A percentile compares a stretch with the other conserved stretches of the same genome.
phyloP scores from a whole-genome alignment of 2,329 filamentous ascomycete genomes.

The Rhytidhysteron rufulum region DNA sequence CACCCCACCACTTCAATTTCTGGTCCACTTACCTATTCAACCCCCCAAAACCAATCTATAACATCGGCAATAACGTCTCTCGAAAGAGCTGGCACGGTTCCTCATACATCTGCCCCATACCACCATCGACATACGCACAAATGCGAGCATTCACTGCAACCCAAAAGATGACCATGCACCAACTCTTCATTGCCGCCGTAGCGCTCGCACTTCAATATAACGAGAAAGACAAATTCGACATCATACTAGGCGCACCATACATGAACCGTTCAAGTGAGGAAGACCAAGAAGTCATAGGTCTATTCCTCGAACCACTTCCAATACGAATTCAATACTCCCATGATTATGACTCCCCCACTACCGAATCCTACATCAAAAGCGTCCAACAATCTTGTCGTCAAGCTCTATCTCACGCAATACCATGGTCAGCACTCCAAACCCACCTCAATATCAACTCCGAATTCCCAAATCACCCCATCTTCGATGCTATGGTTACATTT shows the following conservation, averaged over 20 bases:
- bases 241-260: conserved; percentile 21
- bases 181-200: conserved; percentile 15
- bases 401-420: conserved; percentile 25
- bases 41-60: background rate
- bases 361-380: conserved; percentile 3
- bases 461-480: conserved; percentile 9
- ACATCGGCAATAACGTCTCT: background rate
- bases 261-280: conserved; percentile 18
- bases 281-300: conserved; percentile 22
- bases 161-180: conserved; percentile 11
- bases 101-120: conserved; percentile 3
- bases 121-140: background rate
- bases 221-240: conserved; percentile 9
- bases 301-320: conserved; percentile 29
- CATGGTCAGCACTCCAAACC: conserved; percentile 21
- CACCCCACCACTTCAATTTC: conserved; percentile 5
- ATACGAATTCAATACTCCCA: conserved; percentile 14
- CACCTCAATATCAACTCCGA: background rate
- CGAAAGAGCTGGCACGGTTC: conserved; percentile 5
- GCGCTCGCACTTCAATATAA: conserved; percentile 9
- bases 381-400: conserved; percentile 18
- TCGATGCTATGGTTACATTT: conserved; percentile 22
- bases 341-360: background rate
- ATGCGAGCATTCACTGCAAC: background rate
- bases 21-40: conserved; percentile 4